phyloP scores from a whole-genome alignment of 441 rosid species.

The Adansonia rubrostipa region DNA sequence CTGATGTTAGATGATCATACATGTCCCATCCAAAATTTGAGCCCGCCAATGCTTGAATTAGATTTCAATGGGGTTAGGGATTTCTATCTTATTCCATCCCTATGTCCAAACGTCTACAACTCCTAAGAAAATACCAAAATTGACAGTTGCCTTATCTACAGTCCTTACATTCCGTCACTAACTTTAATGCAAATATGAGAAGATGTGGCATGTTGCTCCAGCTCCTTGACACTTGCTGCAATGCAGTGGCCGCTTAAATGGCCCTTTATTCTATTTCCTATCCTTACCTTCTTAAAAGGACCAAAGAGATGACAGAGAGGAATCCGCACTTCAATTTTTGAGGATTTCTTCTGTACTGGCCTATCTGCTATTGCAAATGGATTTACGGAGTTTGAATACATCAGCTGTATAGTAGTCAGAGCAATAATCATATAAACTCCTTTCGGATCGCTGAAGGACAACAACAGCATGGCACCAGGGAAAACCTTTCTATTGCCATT shows the following conservation, averaged over 20 bases:
- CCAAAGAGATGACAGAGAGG: slow-evolving; percentile 56
- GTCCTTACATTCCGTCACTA: neutral
- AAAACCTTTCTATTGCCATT: slow-evolving; percentile 64
- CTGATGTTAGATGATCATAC: neutral
- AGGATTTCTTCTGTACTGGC: slow-evolving; percentile 4
- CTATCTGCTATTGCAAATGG: slow-evolving; percentile 62
- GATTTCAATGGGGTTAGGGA: too few relatives aligned
- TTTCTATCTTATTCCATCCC: neutral
- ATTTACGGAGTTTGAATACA: slow-evolving; percentile 61
- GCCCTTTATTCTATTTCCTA: slow-evolving; percentile 46
- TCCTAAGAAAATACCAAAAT: neutral
- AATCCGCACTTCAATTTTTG: slow-evolving; percentile 51
- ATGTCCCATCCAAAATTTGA: neutral
- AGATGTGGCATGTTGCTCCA: slow-evolving; percentile 58
- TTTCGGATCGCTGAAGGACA: slow-evolving; percentile 47
- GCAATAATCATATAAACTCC: slow-evolving; percentile 62
- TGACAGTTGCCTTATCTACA: neutral
- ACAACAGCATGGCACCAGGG: slow-evolving; percentile 78
- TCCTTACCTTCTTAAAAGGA: slow-evolving; percentile 55
- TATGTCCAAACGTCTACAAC: neutral
- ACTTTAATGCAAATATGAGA: neutral
- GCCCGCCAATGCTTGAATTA: neutral
- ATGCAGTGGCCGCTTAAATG: slow-evolving; percentile 62
- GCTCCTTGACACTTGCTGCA: slow-evolving; percentile 83
- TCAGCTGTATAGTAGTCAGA: slow-evolving; percentile 56